Conservation (phyloP, 257 asterid genomes). For the Cordia subcordata region DNA sequence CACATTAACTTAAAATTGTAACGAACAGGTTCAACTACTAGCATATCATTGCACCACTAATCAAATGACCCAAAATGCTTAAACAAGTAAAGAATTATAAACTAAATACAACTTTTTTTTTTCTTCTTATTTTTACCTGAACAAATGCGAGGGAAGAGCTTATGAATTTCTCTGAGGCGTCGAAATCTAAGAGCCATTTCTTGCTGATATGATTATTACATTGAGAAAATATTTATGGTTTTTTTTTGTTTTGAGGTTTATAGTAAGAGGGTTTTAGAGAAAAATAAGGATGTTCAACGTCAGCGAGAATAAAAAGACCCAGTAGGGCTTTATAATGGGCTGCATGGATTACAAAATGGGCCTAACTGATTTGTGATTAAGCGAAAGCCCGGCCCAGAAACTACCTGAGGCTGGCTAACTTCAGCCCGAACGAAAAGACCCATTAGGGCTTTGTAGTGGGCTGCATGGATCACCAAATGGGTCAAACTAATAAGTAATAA, state of each 20-base stretch:
- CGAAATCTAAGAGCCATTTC: slow-evolving; percentile 46
- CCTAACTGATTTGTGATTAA: background rate
- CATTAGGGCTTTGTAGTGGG: background rate
- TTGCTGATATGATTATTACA: background rate
- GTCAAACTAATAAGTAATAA: background rate
- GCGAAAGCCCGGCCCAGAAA: background rate
- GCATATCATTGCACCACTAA: no score
- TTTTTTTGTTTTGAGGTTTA: no score
- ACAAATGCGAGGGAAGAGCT: slow-evolving; percentile 31
- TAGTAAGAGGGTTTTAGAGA: background rate
- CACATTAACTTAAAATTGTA: background rate
- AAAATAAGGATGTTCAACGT: background rate
- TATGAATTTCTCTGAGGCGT: slow-evolving; percentile 29
- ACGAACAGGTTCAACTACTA: background rate
- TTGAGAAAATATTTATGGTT: background rate
- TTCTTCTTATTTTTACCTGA: slow-evolving; percentile 27
- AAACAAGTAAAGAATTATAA: no score
- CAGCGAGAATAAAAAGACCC: background rate
- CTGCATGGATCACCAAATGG: background rate
- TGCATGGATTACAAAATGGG: background rate
- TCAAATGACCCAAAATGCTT: no score
- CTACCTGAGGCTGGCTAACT: no score
- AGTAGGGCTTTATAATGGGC: background rate
- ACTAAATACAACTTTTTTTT: no score
- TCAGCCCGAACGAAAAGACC: background rate